Conservation (phyloP, 768 basidiomycete genomes). For the Dacryopinax primogenitus region DNA sequence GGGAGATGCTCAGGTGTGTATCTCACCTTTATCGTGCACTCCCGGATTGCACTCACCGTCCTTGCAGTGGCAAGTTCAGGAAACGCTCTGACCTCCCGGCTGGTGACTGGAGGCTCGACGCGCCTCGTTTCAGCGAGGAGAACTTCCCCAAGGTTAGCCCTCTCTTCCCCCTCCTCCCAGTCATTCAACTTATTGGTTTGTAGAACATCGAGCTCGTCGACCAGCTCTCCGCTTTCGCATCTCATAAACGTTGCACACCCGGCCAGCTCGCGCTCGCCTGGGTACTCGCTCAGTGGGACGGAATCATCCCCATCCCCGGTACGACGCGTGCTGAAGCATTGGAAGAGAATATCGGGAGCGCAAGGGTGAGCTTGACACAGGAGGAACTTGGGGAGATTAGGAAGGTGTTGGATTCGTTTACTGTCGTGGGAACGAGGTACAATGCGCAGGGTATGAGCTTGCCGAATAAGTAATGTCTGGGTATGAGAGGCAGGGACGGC, state of each 20-base stretch:
- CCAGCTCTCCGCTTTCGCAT: slow-evolving; percentile 25
- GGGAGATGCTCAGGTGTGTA: slow-evolving; percentile 31
- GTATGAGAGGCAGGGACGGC: no score
- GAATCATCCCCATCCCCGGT: slow-evolving; percentile 25
- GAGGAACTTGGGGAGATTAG: slow-evolving; percentile 24
- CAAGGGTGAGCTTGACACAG: slow-evolving; percentile 19
- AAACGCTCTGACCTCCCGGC: slow-evolving; percentile 23
- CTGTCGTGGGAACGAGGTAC: slow-evolving; percentile 17
- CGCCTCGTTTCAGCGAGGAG: slow-evolving; percentile 27
- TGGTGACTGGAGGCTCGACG: slow-evolving; percentile 22
- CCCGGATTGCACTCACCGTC: no score
- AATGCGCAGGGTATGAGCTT: neutral
- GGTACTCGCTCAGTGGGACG: slow-evolving; percentile 24
- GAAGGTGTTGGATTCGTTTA: slow-evolving; percentile 11
- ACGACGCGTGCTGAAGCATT: slow-evolving; percentile 14
- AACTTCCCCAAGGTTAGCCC: slow-evolving; percentile 22
- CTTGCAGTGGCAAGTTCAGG: slow-evolving; percentile 6
- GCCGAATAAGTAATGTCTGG: neutral
- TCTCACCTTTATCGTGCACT: slow-evolving; percentile 19
- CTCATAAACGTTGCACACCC: slow-evolving; percentile 25
- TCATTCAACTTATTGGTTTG: neutral
- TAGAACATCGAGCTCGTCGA: slow-evolving; percentile 27
- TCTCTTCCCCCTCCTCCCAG: neutral
- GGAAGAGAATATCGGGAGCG: slow-evolving; percentile 24
- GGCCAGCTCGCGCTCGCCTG: slow-evolving; percentile 30